Evolutionary conservation across 148 eudicot genomes (phyloP).

Genomic region (Nyssa sinensis): DNA sequence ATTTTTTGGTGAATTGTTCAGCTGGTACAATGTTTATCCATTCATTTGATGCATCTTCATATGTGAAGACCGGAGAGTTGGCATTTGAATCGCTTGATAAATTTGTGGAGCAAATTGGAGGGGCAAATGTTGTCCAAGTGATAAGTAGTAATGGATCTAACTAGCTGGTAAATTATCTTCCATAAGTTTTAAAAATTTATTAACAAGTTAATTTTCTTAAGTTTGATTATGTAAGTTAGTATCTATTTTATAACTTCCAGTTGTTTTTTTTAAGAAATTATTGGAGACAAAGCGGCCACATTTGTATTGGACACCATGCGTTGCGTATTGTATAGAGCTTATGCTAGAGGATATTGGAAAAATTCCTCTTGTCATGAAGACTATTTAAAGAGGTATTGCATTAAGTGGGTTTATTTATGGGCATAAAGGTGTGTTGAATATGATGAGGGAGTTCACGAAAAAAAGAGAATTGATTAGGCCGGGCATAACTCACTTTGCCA

Average conservation of each 20-base stretch:
- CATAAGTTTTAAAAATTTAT: too few species aligned
- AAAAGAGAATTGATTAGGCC: constrained; percentile 9
- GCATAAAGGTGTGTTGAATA: not conserved
- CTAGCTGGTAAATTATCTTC: constrained; percentile 20
- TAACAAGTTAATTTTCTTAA: too few species aligned
- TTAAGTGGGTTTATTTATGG: too few species aligned
- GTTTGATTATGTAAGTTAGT: not conserved
- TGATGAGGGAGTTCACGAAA: constrained; percentile 8
- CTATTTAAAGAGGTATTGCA: constrained; percentile 3
- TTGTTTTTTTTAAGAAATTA: not conserved
- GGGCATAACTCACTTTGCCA: too few species aligned
- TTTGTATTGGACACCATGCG: constrained; percentile 20
- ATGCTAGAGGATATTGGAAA: constrained; percentile 22
- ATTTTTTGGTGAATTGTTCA: constrained; percentile 11
- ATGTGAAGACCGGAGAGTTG: constrained; percentile 12
- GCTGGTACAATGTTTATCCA: constrained; percentile 11
- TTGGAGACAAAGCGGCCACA: too few species aligned
- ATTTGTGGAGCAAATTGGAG: constrained; percentile 15
- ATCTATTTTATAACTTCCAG: not conserved
- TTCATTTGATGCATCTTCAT: constrained; percentile 19
- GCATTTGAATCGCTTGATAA: constrained; percentile 12
- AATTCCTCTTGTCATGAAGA: constrained; percentile 12
- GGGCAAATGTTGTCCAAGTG: constrained; percentile 16
- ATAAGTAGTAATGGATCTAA: constrained; percentile 12
- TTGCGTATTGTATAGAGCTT: constrained; percentile 11